Evolutionary conservation across 2,329 filamentous ascomycete genomes (phyloP).

Genomic region (Epichloe sibirici): DNA sequence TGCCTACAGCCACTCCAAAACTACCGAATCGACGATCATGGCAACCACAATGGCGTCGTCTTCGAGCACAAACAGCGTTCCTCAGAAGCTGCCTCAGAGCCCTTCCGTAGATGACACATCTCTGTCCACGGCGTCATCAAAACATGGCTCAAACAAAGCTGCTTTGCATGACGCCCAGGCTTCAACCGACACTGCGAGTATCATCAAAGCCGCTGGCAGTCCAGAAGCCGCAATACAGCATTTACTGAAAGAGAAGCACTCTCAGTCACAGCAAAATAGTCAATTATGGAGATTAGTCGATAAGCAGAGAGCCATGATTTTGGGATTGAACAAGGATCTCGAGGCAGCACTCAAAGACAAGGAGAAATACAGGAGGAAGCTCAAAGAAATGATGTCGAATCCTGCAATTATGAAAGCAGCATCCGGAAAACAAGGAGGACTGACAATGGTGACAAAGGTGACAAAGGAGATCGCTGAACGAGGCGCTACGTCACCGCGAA

Average conservation of each 20-base stretch:
- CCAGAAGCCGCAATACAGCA: conserved; percentile 82
- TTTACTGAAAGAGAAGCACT: conserved; percentile 81
- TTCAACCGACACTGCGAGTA: conserved; percentile 61
- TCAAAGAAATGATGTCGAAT: conserved; percentile 58
- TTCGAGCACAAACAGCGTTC: conserved; percentile 26
- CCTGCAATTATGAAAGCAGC: conserved; percentile 21
- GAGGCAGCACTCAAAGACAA: conserved; percentile 88
- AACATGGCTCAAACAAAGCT: conserved; percentile 36
- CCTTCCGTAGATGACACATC: conserved; percentile 82
- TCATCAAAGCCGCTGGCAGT: conserved; percentile 77
- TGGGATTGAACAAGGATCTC: conserved; percentile 88
- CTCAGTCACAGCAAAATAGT: conserved; percentile 75
- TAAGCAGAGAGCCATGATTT: conserved; percentile 87
- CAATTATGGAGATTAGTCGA: conserved; percentile 94
- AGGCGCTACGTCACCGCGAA: conserved; percentile 10
- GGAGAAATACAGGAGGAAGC: conserved; percentile 80
- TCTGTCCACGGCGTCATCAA: conserved; percentile 63
- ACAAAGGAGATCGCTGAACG: conserved; percentile 2
- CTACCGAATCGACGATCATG: conserved; percentile 31
- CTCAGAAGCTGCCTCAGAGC: conserved; percentile 47
- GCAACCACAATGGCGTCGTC: conserved; percentile 28
- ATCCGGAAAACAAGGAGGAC: conserved; percentile 9
- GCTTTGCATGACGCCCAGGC: conserved; percentile 47
- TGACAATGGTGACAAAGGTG: neutral
- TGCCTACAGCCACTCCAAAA: conserved; percentile 25